A percentile compares a stretch with the other conserved stretches of the same genome.
These are phyloP conservation scores for Pestalotiopsis sp. DNA, from an alignment of 2,329 filamentous ascomycete genomes.

Conservation along the genomic window DNA sequence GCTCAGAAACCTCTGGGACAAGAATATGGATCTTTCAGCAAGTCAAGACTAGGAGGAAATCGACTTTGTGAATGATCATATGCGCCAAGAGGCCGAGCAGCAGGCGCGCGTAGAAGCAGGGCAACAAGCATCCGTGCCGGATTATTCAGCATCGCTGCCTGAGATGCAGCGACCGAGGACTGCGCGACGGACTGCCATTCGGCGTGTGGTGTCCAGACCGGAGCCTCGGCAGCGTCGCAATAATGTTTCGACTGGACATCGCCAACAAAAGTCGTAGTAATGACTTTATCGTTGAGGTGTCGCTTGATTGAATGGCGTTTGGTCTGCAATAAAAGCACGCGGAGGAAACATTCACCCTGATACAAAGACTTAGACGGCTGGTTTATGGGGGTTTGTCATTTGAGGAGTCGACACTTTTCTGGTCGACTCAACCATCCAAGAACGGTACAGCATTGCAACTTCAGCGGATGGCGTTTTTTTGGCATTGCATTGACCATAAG, in stretches of 20 bases:
- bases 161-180: not conserved
- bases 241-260: not conserved
- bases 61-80: constrained; percentile 7
- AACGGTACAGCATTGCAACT: not conserved
- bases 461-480: not conserved
- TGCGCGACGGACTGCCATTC: not conserved
- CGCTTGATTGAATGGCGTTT: not conserved
- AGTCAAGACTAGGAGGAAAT: constrained; percentile 47
- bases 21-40: constrained; percentile 58
- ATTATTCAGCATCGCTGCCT: not conserved
- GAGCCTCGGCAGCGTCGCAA: not conserved
- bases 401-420: not conserved
- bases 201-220: not conserved
- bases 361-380: not conserved
- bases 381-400: not conserved
- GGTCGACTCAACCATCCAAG: not conserved
- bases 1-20: constrained; percentile 64
- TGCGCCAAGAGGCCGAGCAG: constrained; percentile 2
- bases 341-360: not conserved
- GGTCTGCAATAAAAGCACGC: not conserved
- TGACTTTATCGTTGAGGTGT: not conserved
- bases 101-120: not conserved
- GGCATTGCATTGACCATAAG: not conserved
- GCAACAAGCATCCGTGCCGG: not conserved
- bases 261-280: not conserved